Conservation (phyloP, 208 protist genomes). For the Angomonas ambiguus region DNA sequence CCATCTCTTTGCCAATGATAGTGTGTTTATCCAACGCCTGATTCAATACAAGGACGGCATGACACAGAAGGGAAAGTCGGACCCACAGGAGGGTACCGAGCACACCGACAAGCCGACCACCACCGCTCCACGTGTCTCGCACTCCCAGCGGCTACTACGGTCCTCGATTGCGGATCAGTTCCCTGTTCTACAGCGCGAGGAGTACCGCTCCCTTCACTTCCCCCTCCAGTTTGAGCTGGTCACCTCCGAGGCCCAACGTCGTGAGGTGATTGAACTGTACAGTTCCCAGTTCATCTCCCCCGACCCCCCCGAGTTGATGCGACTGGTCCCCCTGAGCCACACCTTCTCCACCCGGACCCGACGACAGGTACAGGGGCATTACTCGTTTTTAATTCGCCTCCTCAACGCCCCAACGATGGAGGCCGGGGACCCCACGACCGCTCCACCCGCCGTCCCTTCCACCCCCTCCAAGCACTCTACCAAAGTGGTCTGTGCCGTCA, state of each 20-base stretch:
- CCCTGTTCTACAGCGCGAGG: constrained; percentile 30
- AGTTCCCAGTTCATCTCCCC: constrained; percentile 75
- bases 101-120: background rate
- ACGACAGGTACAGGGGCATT: constrained; percentile 56
- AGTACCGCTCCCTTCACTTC: constrained; percentile 17
- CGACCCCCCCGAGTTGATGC: constrained; percentile 64
- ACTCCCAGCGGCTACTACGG: constrained; percentile 72
- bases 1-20: constrained; percentile 61
- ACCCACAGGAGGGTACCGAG: background rate
- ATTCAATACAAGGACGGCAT: constrained; percentile 51
- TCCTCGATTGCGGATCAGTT: constrained; percentile 75
- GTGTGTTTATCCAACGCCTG: constrained; percentile 67
- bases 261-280: constrained; percentile 76
- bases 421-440: background rate
- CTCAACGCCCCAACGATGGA: constrained; percentile 1
- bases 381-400: constrained; percentile 65
- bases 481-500: constrained; percentile 78
- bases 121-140: constrained; percentile 31
- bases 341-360: constrained; percentile 73
- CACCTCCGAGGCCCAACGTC: constrained; percentile 42
- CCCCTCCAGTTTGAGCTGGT: constrained; percentile 64
- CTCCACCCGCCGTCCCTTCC: background rate
- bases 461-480: constrained; percentile 47
- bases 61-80: background rate
- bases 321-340: constrained; percentile 63